A percentile compares a stretch with the other conserved stretches of the same genome.
These are phyloP conservation scores for Leucaena leucocephala DNA, from an alignment of 306 rosid species.

Conservation along the genomic window DNA sequence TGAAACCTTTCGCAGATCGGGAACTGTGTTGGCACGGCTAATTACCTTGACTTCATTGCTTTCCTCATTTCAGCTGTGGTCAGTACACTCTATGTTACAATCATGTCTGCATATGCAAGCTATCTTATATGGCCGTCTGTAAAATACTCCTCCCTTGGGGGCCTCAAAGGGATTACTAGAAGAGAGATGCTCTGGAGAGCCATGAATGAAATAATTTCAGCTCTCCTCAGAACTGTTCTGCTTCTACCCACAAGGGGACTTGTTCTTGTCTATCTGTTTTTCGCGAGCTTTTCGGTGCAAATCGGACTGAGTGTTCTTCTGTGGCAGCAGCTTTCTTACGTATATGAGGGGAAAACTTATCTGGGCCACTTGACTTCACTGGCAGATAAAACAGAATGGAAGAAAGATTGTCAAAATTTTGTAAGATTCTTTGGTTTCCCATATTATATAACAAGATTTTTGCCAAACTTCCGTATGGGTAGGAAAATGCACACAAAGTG, in stretches of 20 bases:
- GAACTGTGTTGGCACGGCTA: conserved; percentile 93
- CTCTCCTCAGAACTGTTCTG: conserved; percentile 61
- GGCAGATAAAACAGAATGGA: conserved; percentile 47
- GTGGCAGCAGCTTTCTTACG: conserved; percentile 87
- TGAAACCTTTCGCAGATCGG: conserved; percentile 75
- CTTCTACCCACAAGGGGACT: conserved; percentile 76
- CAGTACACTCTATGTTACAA: conserved; percentile 66
- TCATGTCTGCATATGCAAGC: conserved; percentile 63
- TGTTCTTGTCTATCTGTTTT: conserved; percentile 71
- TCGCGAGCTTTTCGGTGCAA: conserved; percentile 72
- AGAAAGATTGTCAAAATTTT: conserved; percentile 79
- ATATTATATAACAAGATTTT: conserved; percentile 54
- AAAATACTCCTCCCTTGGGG: conserved; percentile 31
- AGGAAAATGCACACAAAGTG: conserved; percentile 60
- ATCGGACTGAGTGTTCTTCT: conserved; percentile 78
- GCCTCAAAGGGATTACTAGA: conserved; percentile 32
- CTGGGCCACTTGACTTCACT: conserved; percentile 60
- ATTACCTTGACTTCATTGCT: conserved; percentile 74
- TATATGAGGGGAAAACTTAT: conserved; percentile 80
- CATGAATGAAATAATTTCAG: conserved; percentile 44
- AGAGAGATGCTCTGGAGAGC: conserved; percentile 36
- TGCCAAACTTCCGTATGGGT: conserved; percentile 53
- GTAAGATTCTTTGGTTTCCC: conserved; percentile 74
- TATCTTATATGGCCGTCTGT: conserved; percentile 65
- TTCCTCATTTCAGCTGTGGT: conserved; percentile 83